A percentile compares a stretch with the other conserved stretches of the same genome.
phyloP scores from a whole-genome alignment of 208 protist species.

The Strigomonas culicis region DNA sequence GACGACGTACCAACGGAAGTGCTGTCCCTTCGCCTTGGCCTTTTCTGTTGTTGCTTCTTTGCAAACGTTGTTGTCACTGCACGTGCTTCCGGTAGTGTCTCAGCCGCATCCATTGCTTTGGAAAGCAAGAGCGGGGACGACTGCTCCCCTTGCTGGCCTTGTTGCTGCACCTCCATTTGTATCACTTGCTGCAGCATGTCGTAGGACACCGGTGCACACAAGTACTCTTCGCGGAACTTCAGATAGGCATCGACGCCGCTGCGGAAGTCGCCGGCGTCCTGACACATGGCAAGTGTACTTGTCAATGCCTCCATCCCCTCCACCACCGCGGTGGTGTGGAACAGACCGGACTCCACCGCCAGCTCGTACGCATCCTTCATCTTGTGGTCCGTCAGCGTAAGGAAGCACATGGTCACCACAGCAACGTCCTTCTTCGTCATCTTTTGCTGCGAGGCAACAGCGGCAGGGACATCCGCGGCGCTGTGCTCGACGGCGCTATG shows the following conservation, averaged over 20 bases:
- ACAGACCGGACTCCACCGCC: not conserved
- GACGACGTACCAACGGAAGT: too few relatives aligned
- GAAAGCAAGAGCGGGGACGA: too few relatives aligned
- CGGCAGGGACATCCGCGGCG: not conserved
- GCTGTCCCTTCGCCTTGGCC: too few relatives aligned
- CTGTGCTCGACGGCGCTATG: not conserved
- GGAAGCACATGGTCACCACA: not conserved
- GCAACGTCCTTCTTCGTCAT: not conserved
- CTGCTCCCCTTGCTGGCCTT: not conserved
- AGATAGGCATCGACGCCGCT: not conserved
- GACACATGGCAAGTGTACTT: not conserved
- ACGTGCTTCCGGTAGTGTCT: not conserved
- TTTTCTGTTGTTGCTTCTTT: not conserved
- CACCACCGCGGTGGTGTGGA: not conserved
- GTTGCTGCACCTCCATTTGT: not conserved
- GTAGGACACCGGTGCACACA: not conserved
- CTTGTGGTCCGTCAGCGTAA: not conserved
- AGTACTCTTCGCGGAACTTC: not conserved
- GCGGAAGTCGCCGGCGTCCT: not conserved
- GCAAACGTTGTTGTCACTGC: not conserved
- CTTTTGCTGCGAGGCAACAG: not conserved
- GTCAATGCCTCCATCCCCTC: not conserved
- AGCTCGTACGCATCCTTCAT: not conserved
- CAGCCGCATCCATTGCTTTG: not conserved
- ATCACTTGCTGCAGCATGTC: not conserved